These are phyloP conservation scores for Lentinula edodes DNA, from an alignment of 768 basidiomycete genomes.

Conservation along the genomic window DNA sequence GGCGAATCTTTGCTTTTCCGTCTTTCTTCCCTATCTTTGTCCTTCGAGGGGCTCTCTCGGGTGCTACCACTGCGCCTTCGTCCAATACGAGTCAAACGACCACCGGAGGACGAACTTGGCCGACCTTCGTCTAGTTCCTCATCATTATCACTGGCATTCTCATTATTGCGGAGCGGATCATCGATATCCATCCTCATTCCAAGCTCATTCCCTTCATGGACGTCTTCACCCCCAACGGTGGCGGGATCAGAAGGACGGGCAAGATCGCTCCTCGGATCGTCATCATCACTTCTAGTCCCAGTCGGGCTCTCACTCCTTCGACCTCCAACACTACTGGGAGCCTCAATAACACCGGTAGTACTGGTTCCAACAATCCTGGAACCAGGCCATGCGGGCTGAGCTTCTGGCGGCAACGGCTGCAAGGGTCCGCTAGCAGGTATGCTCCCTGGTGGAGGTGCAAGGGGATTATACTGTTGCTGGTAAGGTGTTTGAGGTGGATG, in stretches of 20 bases:
- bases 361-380: no score
- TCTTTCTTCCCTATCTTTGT: background rate
- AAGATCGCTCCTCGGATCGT: background rate
- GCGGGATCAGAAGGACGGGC: background rate
- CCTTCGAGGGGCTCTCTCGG: background rate
- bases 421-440: conserved; percentile 1
- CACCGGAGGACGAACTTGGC: background rate
- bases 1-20: background rate
- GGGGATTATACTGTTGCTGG: conserved; percentile 1
- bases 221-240: background rate
- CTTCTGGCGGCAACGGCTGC: conserved; percentile 1
- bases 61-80: background rate
- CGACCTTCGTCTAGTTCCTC: background rate
- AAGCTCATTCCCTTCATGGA: conserved; percentile 9
- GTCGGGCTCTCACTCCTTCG: background rate
- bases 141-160: conserved; percentile 7
- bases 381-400: background rate
- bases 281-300: background rate
- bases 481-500: conserved; percentile 21
- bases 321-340: background rate
- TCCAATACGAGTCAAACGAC: background rate
- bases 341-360: no score
- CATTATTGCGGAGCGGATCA: conserved; percentile 8
- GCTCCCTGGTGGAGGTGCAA: conserved; percentile 3
- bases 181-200: conserved; percentile 2